Evolutionary conservation across 2,329 filamentous ascomycete genomes (phyloP).

Genomic region (Clarireedia paspali): DNA sequence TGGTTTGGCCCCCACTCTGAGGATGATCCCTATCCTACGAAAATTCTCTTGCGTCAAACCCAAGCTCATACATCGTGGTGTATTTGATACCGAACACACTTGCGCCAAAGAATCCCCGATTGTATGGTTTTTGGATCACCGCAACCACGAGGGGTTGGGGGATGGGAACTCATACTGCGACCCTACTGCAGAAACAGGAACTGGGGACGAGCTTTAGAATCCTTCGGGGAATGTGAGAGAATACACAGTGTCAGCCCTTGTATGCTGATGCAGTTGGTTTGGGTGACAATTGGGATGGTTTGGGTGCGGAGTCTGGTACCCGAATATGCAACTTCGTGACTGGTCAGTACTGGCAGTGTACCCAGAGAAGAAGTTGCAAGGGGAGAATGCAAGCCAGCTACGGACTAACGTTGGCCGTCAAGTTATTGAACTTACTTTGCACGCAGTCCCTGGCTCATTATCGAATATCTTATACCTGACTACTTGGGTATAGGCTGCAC

Average conservation of each 20-base stretch:
- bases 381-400: background rate
- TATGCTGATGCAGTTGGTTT: background rate
- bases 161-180: background rate
- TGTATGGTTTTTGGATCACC: background rate
- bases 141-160: background rate
- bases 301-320: slow-evolving; percentile 1
- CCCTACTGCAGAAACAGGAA: background rate
- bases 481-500: background rate
- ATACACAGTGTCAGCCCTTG: slow-evolving; percentile 6
- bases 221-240: background rate
- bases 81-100: background rate
- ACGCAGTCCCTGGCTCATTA: background rate
- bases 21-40: background rate
- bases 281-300: background rate
- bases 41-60: background rate
- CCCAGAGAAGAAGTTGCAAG: background rate
- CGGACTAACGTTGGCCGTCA: background rate
- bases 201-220: background rate
- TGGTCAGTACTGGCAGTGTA: background rate
- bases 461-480: background rate
- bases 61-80: background rate
- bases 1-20: slow-evolving; percentile 1
- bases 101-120: background rate
- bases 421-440: background rate
- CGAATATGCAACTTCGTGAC: slow-evolving; percentile 1